phyloP scores from a whole-genome alignment of 192 early-diverging fungal genomes.

The Backusella macrospora region DNA sequence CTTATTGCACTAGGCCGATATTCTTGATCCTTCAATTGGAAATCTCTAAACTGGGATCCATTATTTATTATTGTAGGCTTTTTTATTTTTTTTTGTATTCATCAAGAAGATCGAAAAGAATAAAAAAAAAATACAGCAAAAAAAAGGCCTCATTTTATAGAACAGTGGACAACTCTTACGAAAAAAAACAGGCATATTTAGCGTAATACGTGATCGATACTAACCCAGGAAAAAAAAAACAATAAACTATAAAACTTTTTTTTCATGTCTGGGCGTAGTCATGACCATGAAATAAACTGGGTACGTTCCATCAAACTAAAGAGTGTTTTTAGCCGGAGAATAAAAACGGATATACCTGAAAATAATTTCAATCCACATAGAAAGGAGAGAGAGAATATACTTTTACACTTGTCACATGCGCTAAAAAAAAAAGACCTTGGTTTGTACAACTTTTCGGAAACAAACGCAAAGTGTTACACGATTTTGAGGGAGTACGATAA shows the following conservation, averaged over 20 bases:
- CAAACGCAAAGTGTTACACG: neutral
- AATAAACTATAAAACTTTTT: too few species aligned
- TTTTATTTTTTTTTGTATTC: neutral
- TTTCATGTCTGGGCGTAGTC: too few species aligned
- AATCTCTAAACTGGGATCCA: neutral
- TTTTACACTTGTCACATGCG: neutral
- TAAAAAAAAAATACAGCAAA: too few species aligned
- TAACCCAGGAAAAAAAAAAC: neutral
- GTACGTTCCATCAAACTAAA: neutral
- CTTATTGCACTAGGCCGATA: neutral
- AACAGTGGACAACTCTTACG: too few species aligned
- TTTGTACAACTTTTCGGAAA: conserved; percentile 5
- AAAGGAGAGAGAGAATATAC: neutral
- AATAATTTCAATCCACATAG: neutral
- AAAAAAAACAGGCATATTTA: too few species aligned
- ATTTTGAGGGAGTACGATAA: neutral
- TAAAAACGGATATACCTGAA: conserved; percentile 1
- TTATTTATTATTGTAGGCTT: neutral
- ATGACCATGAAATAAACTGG: neutral
- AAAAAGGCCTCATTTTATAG: too few species aligned
- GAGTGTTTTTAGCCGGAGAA: conserved; percentile 8
- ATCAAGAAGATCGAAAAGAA: too few species aligned
- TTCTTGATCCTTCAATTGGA: neutral
- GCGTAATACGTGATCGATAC: too few species aligned
- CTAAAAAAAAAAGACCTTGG: conserved; percentile 4